Percentiles rank a stretch among this genome's conserved stretches.
These are phyloP conservation scores for Tulasnella sp. DNA, from an alignment of 768 basidiomycete species.

Conservation along the genomic window DNA sequence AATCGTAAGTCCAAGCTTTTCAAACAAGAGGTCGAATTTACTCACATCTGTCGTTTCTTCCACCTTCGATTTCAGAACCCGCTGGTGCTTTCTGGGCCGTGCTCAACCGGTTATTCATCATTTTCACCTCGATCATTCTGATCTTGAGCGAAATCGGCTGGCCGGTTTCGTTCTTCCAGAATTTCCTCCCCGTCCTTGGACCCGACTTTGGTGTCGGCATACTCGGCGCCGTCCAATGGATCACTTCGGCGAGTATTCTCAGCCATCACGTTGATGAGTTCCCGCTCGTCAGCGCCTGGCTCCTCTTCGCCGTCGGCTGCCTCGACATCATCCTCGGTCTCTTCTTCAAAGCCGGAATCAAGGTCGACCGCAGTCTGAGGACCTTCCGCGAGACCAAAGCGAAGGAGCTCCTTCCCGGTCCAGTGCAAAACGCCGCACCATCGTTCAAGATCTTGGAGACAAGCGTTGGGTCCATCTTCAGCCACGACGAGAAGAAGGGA, in stretches of 20 bases:
- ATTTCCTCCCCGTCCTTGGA: conserved; percentile 86
- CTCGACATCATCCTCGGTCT: conserved; percentile 75
- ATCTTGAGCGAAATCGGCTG: conserved; percentile 82
- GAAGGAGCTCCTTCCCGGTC: conserved; percentile 32
- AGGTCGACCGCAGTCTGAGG: conserved; percentile 63
- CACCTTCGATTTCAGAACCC: conserved; percentile 49
- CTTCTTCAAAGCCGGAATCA: conserved; percentile 67
- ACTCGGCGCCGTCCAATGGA: conserved; percentile 83
- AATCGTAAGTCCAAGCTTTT: conserved; percentile 21
- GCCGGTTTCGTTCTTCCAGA: conserved; percentile 76
- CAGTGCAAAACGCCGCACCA: conserved; percentile 1
- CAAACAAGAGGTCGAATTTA: neutral
- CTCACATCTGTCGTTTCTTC: neutral
- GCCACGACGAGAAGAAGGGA: conserved; percentile 30
- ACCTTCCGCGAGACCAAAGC: conserved; percentile 51
- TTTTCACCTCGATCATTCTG: conserved; percentile 80
- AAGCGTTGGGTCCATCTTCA: conserved; percentile 25
- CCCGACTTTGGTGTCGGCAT: conserved; percentile 82
- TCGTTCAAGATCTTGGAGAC: conserved; percentile 23
- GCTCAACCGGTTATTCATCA: conserved; percentile 82
- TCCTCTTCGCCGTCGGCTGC: conserved; percentile 90
- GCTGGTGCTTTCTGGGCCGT: conserved; percentile 93
- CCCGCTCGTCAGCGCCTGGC: conserved; percentile 87
- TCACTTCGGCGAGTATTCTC: conserved; percentile 65
- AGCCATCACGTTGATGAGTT: conserved; percentile 77